These are phyloP conservation scores for Botryotinia convoluta DNA, from an alignment of 2,329 filamentous ascomycete genomes.

Conservation along the genomic window DNA sequence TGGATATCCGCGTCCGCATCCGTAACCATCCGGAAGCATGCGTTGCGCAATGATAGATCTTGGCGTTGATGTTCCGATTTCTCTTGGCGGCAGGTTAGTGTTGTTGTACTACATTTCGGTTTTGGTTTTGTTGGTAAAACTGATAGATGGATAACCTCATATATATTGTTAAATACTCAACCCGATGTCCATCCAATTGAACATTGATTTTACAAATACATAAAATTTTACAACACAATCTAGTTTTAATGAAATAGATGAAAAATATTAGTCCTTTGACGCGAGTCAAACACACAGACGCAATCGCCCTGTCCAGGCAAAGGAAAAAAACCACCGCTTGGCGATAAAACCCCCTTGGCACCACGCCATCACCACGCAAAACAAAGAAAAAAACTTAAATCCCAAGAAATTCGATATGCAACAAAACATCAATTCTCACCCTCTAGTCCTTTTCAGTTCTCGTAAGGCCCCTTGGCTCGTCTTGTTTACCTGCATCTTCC, in stretches of 20 bases:
- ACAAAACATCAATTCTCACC: neutral
- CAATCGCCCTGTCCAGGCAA: neutral
- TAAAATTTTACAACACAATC: neutral
- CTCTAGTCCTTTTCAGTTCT: neutral
- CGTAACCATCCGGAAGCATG: neutral
- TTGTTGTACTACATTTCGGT: neutral
- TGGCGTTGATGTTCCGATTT: neutral
- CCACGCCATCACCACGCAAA: conserved; percentile 8
- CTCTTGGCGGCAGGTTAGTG: neutral
- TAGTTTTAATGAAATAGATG: neutral
- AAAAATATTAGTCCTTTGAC: neutral
- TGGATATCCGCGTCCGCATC: neutral
- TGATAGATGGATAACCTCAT: neutral
- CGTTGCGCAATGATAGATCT: neutral
- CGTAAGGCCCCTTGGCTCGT: neutral
- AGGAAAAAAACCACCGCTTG: neutral
- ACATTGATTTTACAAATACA: neutral
- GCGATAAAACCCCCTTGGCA: conserved; percentile 6
- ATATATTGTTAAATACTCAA: neutral
- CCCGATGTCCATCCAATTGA: neutral
- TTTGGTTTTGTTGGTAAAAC: neutral
- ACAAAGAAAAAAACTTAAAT: neutral
- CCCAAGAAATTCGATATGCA: conserved; percentile 17
- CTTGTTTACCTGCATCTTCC: neutral
- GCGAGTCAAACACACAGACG: neutral